Conservation (phyloP, 305 asterid genomes). For the Fraxinus ornus region DNA sequence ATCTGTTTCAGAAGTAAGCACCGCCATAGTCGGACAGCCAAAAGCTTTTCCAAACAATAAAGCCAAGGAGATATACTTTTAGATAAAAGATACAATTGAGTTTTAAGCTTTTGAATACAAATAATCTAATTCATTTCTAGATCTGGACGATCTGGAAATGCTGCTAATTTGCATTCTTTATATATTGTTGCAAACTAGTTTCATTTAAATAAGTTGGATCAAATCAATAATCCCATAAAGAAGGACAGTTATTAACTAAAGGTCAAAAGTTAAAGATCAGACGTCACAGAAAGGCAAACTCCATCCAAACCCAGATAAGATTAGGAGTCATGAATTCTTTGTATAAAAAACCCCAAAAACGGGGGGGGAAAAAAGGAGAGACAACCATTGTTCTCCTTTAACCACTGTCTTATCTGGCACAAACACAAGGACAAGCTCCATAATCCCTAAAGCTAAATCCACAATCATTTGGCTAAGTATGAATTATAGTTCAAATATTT, state of each 20-base stretch:
- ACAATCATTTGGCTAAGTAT: not conserved
- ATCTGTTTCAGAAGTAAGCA: conserved; percentile 11
- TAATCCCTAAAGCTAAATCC: not conserved
- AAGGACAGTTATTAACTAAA: not conserved
- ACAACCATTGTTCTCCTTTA: not conserved
- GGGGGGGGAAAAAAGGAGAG: not conserved
- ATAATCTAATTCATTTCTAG: not conserved
- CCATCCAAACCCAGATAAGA: not conserved
- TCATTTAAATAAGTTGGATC: conserved; percentile 2
- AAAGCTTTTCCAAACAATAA: not conserved
- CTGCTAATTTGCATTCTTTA: conserved; percentile 9
- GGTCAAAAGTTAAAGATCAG: conserved; percentile 17
- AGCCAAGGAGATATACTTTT: not conserved
- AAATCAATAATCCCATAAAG: not conserved
- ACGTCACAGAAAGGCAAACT: conserved; percentile 1
- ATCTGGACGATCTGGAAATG: conserved; percentile 6
- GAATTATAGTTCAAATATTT: not conserved
- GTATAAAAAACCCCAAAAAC: not conserved
- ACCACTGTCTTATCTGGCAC: not conserved
- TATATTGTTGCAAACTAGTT: not conserved
- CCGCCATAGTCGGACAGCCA: not conserved
- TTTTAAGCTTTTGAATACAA: not conserved
- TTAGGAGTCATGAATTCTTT: not conserved
- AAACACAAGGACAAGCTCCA: not conserved
- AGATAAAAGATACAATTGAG: not conserved